Evolutionary conservation across 495 filamentous ascomycete species (phyloP).

Genomic region (Barbatosphaeria neglecta): DNA sequence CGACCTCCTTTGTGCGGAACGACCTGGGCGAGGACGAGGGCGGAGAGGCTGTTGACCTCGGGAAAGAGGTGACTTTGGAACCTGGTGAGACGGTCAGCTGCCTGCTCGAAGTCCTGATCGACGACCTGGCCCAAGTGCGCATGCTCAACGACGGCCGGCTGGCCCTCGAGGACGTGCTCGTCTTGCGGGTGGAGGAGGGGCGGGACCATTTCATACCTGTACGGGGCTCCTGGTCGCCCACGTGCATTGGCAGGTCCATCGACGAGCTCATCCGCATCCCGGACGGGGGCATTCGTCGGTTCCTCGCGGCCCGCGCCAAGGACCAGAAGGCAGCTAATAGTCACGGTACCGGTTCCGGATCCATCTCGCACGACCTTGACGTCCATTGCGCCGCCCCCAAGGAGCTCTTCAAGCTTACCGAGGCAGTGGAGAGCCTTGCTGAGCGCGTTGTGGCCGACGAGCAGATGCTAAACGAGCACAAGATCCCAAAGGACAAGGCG

Average conservation of each 20-base stretch:
- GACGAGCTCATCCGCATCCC: constrained; percentile 77
- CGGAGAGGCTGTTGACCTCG: constrained; percentile 24
- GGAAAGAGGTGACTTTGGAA: constrained; percentile 47
- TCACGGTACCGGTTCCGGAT: no score
- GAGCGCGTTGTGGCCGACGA: constrained; percentile 72
- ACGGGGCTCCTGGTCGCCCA: constrained; percentile 64
- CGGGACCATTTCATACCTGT: constrained; percentile 87
- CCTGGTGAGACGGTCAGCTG: constrained; percentile 75
- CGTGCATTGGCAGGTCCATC: constrained; percentile 71
- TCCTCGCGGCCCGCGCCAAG: constrained; percentile 12
- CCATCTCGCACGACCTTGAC: constrained; percentile 32
- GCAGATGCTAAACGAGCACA: constrained; percentile 62
- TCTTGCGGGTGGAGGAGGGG: constrained; percentile 76
- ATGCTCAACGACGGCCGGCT: constrained; percentile 56
- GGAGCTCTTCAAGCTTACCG: constrained; percentile 80
- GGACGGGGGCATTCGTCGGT: constrained; percentile 55
- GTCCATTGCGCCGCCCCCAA: constrained; percentile 47
- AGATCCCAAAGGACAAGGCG: constrained; percentile 32
- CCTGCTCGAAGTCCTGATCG: constrained; percentile 51
- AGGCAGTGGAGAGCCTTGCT: constrained; percentile 62
- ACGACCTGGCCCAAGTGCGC: constrained; percentile 48
- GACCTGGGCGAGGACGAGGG: constrained; percentile 24
- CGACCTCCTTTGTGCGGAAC: constrained; percentile 45
- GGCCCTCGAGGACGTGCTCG: constrained; percentile 71
- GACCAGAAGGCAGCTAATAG: constrained; percentile 11